phyloP scores from a whole-genome alignment of 1,284 basidiomycete species.

The Pseudozyma sp. region DNA sequence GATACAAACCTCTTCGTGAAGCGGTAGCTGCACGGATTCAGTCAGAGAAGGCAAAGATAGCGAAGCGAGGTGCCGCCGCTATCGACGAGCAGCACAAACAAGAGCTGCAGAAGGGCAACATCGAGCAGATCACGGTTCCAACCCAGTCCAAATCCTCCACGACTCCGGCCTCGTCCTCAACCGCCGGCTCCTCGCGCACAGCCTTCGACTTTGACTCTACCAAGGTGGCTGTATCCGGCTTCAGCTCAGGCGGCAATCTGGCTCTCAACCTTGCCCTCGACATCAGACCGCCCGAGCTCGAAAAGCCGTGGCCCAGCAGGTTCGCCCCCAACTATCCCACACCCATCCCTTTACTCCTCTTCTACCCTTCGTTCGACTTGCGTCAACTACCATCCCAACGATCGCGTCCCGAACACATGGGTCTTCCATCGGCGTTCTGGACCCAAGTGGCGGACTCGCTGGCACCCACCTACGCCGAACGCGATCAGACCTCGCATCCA shows the following conservation, averaged over 20 bases:
- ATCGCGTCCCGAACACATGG: slow-evolving; percentile 44
- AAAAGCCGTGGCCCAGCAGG: slow-evolving; percentile 31
- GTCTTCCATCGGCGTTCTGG: slow-evolving; percentile 26
- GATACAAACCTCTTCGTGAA: slow-evolving; percentile 31
- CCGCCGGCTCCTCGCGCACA: neutral
- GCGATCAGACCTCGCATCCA: slow-evolving; percentile 33
- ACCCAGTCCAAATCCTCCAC: neutral
- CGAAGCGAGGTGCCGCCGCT: slow-evolving; percentile 16
- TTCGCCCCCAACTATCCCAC: slow-evolving; percentile 29
- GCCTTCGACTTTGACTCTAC: slow-evolving; percentile 37
- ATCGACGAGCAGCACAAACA: slow-evolving; percentile 26
- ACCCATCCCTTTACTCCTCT: slow-evolving; percentile 52
- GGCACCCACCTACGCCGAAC: slow-evolving; percentile 50
- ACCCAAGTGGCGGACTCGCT: slow-evolving; percentile 42
- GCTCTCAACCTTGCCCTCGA: slow-evolving; percentile 54
- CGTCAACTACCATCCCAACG: slow-evolving; percentile 51
- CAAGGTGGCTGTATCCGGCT: slow-evolving; percentile 54
- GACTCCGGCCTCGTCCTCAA: too few relatives aligned
- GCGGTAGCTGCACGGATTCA: slow-evolving; percentile 30
- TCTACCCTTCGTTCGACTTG: slow-evolving; percentile 57
- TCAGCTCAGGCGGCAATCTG: slow-evolving; percentile 64
- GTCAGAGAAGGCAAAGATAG: slow-evolving; percentile 27
- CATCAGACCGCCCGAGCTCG: slow-evolving; percentile 44
- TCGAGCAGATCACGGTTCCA: slow-evolving; percentile 23
- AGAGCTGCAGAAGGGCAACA: slow-evolving; percentile 32